Conservation (phyloP, 306 rosid species). For the Inga leiocalycina region DNA sequence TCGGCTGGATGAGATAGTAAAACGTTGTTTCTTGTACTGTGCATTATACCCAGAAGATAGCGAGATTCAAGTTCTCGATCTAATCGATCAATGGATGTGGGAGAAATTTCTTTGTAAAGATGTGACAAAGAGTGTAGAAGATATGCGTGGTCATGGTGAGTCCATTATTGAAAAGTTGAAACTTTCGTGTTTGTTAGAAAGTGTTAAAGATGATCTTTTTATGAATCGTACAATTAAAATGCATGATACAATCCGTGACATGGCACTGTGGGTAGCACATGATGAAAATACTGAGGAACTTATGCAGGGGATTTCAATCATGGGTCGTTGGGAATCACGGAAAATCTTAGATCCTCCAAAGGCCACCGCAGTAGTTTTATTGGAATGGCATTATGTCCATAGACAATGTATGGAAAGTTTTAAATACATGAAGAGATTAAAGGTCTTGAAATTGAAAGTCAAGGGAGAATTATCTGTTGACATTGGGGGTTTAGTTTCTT, state of each 20-base stretch:
- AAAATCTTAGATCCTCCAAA: neutral
- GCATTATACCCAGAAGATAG: neutral
- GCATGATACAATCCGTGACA: constrained; percentile 13
- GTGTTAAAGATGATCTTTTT: neutral
- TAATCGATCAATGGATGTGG: neutral
- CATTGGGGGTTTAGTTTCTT: neutral
- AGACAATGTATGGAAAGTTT: neutral
- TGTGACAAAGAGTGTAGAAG: neutral
- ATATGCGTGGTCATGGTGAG: neutral
- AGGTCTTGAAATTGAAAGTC: neutral
- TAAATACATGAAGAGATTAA: neutral
- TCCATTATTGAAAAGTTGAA: neutral
- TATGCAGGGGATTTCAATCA: neutral
- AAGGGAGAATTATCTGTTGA: neutral
- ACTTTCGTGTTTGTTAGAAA: neutral
- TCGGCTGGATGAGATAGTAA: neutral
- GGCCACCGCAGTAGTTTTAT: neutral
- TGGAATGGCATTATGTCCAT: accelerated
- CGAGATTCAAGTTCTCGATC: neutral
- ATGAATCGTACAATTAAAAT: neutral
- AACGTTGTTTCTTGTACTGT: neutral
- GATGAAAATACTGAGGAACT: no score
- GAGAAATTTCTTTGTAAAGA: neutral
- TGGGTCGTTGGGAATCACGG: no score
- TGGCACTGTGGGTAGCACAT: constrained; percentile 6